Conservation (phyloP, 106 monocot genomes). For the Dendrobium catenatum region DNA sequence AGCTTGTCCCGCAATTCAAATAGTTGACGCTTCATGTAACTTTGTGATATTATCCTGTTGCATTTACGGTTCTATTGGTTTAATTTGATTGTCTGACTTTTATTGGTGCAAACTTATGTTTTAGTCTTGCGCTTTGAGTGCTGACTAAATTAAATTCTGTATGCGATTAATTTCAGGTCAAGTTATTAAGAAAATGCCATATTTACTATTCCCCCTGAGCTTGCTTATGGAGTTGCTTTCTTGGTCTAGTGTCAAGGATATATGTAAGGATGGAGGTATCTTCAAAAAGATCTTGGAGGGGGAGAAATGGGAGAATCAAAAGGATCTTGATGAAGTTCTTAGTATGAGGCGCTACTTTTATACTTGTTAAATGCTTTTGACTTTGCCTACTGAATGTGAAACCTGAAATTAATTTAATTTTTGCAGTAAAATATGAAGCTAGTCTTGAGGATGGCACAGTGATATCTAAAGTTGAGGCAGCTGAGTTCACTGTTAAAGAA, state of each 20-base stretch:
- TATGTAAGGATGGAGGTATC: conserved; percentile 78
- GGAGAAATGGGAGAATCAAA: conserved; percentile 88
- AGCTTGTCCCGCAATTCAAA: too few species aligned
- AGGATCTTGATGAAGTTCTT: conserved; percentile 69
- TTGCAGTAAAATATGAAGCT: conserved; percentile 75
- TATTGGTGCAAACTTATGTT: not conserved
- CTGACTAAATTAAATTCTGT: not conserved
- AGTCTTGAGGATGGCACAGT: conserved; percentile 73
- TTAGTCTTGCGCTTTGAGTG: not conserved
- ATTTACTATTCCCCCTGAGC: conserved; percentile 56
- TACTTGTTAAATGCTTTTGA: not conserved
- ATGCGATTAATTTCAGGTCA: conserved; percentile 22
- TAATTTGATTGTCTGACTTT: not conserved
- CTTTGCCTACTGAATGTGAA: not conserved
- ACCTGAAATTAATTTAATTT: conserved; percentile 5
- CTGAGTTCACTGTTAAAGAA: conserved; percentile 89
- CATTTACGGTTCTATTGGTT: not conserved
- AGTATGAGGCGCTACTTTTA: conserved; percentile 22
- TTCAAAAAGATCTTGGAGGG: conserved; percentile 74
- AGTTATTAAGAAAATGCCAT: conserved; percentile 65
- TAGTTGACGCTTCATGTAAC: too few species aligned
- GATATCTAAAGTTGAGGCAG: conserved; percentile 58
- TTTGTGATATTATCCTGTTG: too few species aligned
- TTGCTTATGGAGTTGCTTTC: conserved; percentile 82
- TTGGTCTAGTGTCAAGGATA: conserved; percentile 73